phyloP scores from a whole-genome alignment of 169 alveolate genomes.

The Toxoplasma gondii region DNA sequence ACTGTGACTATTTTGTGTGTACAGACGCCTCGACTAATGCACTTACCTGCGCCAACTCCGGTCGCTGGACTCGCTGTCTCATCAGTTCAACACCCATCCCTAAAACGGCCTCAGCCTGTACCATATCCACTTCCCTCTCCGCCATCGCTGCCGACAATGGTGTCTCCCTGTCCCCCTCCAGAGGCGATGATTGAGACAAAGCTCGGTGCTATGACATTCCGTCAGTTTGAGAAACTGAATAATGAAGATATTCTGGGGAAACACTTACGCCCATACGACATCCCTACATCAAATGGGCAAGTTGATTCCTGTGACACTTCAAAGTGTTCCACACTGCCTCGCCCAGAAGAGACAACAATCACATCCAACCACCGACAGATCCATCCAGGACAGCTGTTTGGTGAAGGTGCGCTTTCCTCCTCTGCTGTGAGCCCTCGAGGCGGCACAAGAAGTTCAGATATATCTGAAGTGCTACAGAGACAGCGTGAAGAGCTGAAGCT shows the following conservation, averaged over 20 bases:
- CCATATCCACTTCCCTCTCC: neutral
- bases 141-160: neutral
- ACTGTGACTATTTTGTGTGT: neutral
- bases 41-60: neutral
- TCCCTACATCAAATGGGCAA: neutral
- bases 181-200: constrained; percentile 46
- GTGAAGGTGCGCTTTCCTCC: neutral
- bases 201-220: constrained; percentile 42
- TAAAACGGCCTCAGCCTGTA: neutral
- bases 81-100: neutral
- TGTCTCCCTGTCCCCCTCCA: neutral
- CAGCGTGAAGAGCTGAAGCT: neutral
- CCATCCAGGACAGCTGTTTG: too few species aligned
- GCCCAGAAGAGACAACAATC: too few species aligned
- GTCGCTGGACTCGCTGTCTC: neutral
- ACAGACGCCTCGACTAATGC: neutral
- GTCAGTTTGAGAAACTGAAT: constrained; percentile 41
- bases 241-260: constrained; percentile 17
- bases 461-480: neutral
- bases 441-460: neutral
- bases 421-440: neutral
- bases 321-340: neutral
- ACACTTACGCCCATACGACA: neutral
- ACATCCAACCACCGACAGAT: too few species aligned
- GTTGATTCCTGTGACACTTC: neutral